Percentiles rank a stretch among this genome's conserved stretches.
Evolutionary conservation across 2,329 filamentous ascomycete genomes (phyloP).

Genomic region (Trichophyton schoenleinii): DNA sequence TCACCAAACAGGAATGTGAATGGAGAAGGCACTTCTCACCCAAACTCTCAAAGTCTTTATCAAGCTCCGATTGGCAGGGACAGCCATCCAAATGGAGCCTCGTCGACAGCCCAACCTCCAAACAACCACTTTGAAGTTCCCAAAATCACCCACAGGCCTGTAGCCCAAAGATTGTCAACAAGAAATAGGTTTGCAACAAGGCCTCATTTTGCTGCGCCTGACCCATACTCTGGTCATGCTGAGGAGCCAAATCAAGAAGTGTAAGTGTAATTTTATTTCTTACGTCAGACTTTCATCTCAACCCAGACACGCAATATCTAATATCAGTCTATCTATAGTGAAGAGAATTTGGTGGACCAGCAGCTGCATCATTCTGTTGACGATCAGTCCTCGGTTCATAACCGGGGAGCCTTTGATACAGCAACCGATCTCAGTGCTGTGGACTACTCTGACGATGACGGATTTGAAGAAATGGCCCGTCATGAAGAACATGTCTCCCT

Average conservation of each 20-base stretch:
- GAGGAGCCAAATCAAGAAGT: background rate
- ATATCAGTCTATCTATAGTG: background rate
- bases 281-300: background rate
- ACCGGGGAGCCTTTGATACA: constrained; percentile 13
- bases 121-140: background rate
- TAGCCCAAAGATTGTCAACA: constrained; percentile 3
- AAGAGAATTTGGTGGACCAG: background rate
- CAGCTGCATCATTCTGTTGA: background rate
- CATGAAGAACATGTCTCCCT: constrained; percentile 5
- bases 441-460: constrained; percentile 10
- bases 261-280: background rate
- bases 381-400: background rate
- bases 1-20: background rate
- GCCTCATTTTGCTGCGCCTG: constrained; percentile 13
- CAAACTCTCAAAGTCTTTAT: background rate
- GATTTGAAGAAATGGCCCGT: background rate
- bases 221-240: background rate
- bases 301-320: background rate
- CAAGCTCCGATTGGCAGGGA: background rate
- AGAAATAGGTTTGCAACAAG: constrained; percentile 9
- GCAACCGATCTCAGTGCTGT: constrained; percentile 14
- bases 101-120: background rate
- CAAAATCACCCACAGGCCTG: background rate
- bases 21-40: background rate
- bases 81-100: no score